phyloP scores from a whole-genome alignment of 176 grass and related monocot genomes.

The Cymbopogon citratus region DNA sequence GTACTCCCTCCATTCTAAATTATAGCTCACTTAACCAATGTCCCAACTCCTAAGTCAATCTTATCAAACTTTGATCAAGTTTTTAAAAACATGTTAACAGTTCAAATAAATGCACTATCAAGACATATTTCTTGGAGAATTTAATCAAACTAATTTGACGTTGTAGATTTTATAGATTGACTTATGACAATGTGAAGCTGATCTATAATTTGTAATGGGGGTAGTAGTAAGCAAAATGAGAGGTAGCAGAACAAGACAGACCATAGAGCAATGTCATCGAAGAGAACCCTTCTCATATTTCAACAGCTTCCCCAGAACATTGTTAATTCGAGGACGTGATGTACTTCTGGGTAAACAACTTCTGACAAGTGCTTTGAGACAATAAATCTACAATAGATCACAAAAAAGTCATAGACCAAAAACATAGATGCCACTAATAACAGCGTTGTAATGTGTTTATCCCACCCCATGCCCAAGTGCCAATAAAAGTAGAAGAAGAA shows the following conservation, averaged over 20 bases:
- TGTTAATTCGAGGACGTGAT: slow-evolving; percentile 31
- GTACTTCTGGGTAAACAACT: slow-evolving; percentile 61
- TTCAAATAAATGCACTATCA: background rate
- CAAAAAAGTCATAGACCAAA: slow-evolving; percentile 19
- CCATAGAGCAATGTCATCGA: slow-evolving; percentile 53
- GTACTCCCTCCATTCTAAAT: background rate
- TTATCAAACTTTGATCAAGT: background rate
- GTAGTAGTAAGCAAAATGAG: background rate
- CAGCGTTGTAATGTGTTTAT: background rate
- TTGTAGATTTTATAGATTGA: background rate
- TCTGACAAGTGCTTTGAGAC: slow-evolving; percentile 77
- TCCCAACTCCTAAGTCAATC: background rate
- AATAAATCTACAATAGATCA: slow-evolving; percentile 70
- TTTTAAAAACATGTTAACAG: background rate
- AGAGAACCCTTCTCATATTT: slow-evolving; percentile 52
- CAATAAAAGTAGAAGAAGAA: background rate
- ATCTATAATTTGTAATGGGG: background rate
- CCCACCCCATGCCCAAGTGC: background rate
- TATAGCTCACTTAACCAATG: background rate
- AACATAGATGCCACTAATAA: slow-evolving; percentile 5
- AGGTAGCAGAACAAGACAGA: slow-evolving; percentile 25
- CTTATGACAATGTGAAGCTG: background rate
- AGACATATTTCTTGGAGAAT: background rate
- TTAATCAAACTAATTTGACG: background rate
- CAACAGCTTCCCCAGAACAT: slow-evolving; percentile 60